phyloP scores from a whole-genome alignment of 2,329 filamentous ascomycete genomes.

The Aspergillus phoenicis region DNA sequence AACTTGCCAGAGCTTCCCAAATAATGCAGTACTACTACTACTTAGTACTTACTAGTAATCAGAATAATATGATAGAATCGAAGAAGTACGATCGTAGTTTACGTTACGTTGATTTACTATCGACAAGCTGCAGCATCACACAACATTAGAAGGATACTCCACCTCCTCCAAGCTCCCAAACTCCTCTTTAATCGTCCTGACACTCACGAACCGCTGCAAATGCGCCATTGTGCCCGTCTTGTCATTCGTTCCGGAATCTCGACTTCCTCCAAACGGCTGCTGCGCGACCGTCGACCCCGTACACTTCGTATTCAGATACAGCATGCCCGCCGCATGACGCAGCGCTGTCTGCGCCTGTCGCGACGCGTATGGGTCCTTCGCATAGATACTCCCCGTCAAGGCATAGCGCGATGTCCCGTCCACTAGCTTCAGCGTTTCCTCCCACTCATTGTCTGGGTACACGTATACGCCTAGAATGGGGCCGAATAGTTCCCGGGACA shows the following conservation, averaged over 20 bases:
- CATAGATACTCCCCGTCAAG: constrained; percentile 47
- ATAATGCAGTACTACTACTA: too few relatives aligned
- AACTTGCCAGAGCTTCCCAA: too few relatives aligned
- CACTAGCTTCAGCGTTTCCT: constrained; percentile 52
- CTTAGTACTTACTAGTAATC: too few relatives aligned
- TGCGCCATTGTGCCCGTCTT: constrained; percentile 58
- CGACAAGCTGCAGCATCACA: neutral
- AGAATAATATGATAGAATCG: too few relatives aligned
- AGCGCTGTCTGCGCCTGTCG: constrained; percentile 55
- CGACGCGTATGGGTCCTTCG: constrained; percentile 48
- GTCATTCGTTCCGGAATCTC: constrained; percentile 59
- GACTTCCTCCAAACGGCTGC: constrained; percentile 58
- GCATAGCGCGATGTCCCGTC: constrained; percentile 44
- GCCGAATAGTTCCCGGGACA: constrained; percentile 79
- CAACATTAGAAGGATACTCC: constrained; percentile 26
- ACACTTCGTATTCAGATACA: constrained; percentile 62
- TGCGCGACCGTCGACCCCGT: constrained; percentile 60
- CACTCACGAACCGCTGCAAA: constrained; percentile 55
- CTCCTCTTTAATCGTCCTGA: constrained; percentile 57
- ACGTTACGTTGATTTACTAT: too few relatives aligned
- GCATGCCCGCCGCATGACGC: constrained; percentile 59
- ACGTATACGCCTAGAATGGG: constrained; percentile 73
- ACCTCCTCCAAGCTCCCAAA: constrained; percentile 38
- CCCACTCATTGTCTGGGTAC: constrained; percentile 70
- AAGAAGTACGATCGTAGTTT: too few relatives aligned